These are phyloP conservation scores for Trichoderma pleuroti DNA, from an alignment of 2,329 filamentous ascomycete species.

Conservation along the genomic window DNA sequence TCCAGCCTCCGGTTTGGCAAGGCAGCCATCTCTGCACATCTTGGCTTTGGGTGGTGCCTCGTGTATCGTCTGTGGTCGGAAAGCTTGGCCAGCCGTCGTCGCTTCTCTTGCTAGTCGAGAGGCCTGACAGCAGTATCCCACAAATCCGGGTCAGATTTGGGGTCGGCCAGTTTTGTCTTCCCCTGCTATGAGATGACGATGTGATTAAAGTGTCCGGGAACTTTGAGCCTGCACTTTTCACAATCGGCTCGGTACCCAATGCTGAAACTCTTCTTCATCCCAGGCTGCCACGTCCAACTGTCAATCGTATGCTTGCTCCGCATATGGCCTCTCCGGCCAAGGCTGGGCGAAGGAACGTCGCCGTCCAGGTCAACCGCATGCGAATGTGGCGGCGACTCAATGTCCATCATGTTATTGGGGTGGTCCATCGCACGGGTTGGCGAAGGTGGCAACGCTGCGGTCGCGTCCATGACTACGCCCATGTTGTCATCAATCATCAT, in stretches of 20 bases:
- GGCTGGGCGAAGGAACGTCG: slow-evolving; percentile 44
- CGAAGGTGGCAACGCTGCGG: slow-evolving; percentile 24
- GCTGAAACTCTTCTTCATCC: slow-evolving; percentile 68
- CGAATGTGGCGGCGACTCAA: slow-evolving; percentile 28
- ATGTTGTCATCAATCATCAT: slow-evolving; percentile 35
- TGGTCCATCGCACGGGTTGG: slow-evolving; percentile 39
- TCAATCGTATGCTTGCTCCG: slow-evolving; percentile 59
- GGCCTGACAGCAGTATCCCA: slow-evolving; percentile 30
- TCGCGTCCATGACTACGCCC: slow-evolving; percentile 27
- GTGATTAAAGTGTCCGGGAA: slow-evolving; percentile 78
- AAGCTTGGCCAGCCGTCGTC: slow-evolving; percentile 15
- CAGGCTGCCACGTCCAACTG: slow-evolving; percentile 58
- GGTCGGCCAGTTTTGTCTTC: slow-evolving; percentile 28
- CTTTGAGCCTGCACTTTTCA: slow-evolving; percentile 70
- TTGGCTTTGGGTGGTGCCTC: not conserved
- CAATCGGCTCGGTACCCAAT: slow-evolving; percentile 77
- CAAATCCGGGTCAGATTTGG: slow-evolving; percentile 21
- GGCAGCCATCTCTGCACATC: not conserved
- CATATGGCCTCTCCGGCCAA: slow-evolving; percentile 52
- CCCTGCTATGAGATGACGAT: slow-evolving; percentile 61
- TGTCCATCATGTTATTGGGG: slow-evolving; percentile 38
- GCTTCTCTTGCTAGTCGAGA: slow-evolving; percentile 23
- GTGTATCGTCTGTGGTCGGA: not conserved
- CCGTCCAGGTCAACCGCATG: slow-evolving; percentile 30
- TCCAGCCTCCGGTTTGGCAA: not conserved